These are phyloP conservation scores for Pluteus cervinus DNA, from an alignment of 768 basidiomycete genomes.

Conservation along the genomic window DNA sequence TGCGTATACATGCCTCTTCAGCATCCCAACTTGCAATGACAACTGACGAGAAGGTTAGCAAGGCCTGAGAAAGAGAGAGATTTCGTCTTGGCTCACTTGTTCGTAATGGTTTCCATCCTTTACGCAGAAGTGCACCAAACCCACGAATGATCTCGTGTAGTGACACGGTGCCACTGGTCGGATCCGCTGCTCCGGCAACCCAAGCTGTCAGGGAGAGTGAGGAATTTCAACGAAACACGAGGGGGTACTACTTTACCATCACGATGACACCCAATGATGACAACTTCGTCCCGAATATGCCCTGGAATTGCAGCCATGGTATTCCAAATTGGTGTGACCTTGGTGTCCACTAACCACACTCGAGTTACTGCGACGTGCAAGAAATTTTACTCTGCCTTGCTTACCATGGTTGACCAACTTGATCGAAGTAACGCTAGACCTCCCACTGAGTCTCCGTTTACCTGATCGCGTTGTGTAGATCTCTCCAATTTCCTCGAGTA, in stretches of 20 bases:
- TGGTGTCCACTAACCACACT: constrained; percentile 51
- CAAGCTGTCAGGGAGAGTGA: constrained; percentile 33
- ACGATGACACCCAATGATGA: constrained; percentile 84
- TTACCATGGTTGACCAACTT: constrained; percentile 52
- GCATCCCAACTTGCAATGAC: constrained; percentile 73
- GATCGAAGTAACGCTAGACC: constrained; percentile 39
- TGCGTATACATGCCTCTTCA: constrained; percentile 57
- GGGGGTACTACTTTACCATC: constrained; percentile 55
- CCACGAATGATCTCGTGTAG: constrained; percentile 74
- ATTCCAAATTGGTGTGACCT: constrained; percentile 90
- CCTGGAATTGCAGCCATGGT: constrained; percentile 80
- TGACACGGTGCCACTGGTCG: constrained; percentile 74
- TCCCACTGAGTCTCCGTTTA: constrained; percentile 37
- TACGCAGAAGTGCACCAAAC: constrained; percentile 57
- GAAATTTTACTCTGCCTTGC: constrained; percentile 1
- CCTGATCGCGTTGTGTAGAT: constrained; percentile 22
- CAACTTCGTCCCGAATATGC: constrained; percentile 76
- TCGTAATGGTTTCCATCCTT: constrained; percentile 81
- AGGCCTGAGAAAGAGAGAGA: background rate
- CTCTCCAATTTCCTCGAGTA: constrained; percentile 52
- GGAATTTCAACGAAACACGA: background rate
- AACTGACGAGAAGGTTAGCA: constrained; percentile 25
- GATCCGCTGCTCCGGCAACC: constrained; percentile 81
- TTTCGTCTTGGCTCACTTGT: constrained; percentile 26
- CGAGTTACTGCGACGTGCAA: background rate